These are phyloP conservation scores for Ophiostoma himal-ulmi DNA, from an alignment of 2,329 filamentous ascomycete genomes.

Conservation along the genomic window DNA sequence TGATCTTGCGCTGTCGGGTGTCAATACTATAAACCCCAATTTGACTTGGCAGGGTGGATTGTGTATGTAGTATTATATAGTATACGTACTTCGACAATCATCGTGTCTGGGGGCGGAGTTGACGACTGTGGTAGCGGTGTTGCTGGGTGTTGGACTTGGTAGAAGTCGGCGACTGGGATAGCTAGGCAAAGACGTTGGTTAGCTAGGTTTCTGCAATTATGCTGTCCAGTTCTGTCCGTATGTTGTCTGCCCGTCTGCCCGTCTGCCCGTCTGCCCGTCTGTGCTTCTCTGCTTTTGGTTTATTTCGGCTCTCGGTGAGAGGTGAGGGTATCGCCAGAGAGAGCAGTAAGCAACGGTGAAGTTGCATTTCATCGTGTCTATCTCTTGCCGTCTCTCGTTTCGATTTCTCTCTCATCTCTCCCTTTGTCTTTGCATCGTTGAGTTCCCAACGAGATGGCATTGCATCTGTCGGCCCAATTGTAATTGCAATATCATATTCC, in stretches of 20 bases:
- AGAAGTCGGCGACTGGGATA: background rate
- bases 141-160: background rate
- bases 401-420: too few relatives aligned
- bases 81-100: constrained; percentile 36
- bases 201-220: background rate
- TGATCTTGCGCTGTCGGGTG: constrained; percentile 71
- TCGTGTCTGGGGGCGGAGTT: constrained; percentile 26
- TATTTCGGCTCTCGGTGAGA: too few relatives aligned
- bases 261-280: background rate
- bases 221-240: background rate
- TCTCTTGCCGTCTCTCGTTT: too few relatives aligned
- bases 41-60: too few relatives aligned
- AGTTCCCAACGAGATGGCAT: too few relatives aligned
- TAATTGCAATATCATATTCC: background rate
- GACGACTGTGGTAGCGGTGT: background rate
- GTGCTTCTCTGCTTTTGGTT: too few relatives aligned
- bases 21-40: background rate
- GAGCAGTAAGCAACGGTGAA: too few relatives aligned
- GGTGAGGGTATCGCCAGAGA: too few relatives aligned
- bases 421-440: too few relatives aligned
- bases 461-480: background rate
- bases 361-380: too few relatives aligned
- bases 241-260: background rate
- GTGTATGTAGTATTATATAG: background rate
- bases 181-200: background rate